Evolutionary conservation across 805 yeast species (phyloP).

Genomic region (Myxozyma sirexii): DNA sequence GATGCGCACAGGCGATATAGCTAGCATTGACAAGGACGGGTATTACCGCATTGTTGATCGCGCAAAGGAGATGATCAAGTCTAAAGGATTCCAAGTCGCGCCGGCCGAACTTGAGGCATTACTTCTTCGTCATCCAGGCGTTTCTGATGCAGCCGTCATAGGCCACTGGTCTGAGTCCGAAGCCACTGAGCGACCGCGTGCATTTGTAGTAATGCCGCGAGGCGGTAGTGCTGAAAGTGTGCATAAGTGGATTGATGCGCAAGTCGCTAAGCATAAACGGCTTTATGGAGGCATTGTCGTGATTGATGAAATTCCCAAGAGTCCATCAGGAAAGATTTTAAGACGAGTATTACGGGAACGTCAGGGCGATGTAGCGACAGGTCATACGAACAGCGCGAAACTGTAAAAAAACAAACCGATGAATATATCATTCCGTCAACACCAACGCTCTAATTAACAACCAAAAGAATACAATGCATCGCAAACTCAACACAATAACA

Average conservation of each 20-base stretch:
- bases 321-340: constrained; percentile 93
- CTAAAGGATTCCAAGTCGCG: constrained; percentile 83
- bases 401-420: not conserved
- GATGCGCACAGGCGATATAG: constrained; percentile 64
- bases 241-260: constrained; percentile 43
- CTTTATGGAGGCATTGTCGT: constrained; percentile 57
- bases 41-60: constrained; percentile 56
- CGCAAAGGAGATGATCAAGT: constrained; percentile 68
- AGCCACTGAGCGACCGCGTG: constrained; percentile 63
- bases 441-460: not conserved
- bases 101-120: constrained; percentile 92
- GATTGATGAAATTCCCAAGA: constrained; percentile 85
- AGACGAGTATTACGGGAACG: constrained; percentile 57
- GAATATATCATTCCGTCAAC: not conserved
- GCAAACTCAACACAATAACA: not conserved
- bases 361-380: constrained; percentile 5
- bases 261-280: constrained; percentile 45
- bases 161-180: constrained; percentile 74
- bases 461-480: no score
- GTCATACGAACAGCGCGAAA: not conserved
- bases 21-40: constrained; percentile 46
- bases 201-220: constrained; percentile 41
- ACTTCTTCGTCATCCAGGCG: constrained; percentile 61
- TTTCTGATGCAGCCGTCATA: constrained; percentile 86
- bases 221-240: constrained; percentile 37